Base-by-base conservation (phyloP, 2,329 filamentous ascomycete species). In the Exserohilum rostratum region DNA sequence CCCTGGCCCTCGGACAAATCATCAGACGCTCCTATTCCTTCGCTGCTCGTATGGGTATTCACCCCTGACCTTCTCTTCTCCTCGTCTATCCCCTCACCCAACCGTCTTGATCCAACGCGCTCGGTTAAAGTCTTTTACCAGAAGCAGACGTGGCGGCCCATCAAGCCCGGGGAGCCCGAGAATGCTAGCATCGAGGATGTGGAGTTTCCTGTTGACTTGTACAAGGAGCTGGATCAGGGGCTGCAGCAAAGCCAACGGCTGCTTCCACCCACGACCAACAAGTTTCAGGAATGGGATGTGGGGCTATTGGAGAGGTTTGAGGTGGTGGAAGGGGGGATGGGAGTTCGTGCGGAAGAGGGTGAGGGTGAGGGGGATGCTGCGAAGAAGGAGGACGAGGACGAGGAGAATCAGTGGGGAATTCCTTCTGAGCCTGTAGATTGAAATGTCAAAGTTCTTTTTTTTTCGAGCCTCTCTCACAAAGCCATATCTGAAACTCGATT, bases 221-320 rank as follows among this genome's bases (percentile, higher is more conserved):
- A 87, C 25, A 53, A 69, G 5, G 75, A 76, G 27, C 71, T 87
- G 6, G 61, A 71, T 1, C 57, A 65, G 5, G 74, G 71, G 9
- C 73, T 91, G 22, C 67, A 76, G 10, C 67, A 66, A 6, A 86
- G 82, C 60, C 83, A 80, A 31, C 37, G 57, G 3, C 66, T 85
- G 13, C 68, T 91, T 7, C 88, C 88, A 1, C 68, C 61, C 0
- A 76, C 76, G 7, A 84, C 87, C 55, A 79, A 85, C 51, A 75
- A 64, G 25, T 89, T 90, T 61, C 80, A 84, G 67, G 83, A 82
- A n/a, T 91, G 88, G 88, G 80, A 81, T 22, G 85, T 91, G 5
- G 87, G 86, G 2, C 69, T 91, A 15, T 67, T 91, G 55, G 80
- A 82, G 58, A 77, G 82, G 55, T 87, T 83, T 73, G 72, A 77